Percentiles rank a stretch among this genome's conserved stretches.
These are phyloP conservation scores for Phytophthora sojae DNA, from an alignment of 352 stramenopile genomes.

Conservation along the genomic window DNA sequence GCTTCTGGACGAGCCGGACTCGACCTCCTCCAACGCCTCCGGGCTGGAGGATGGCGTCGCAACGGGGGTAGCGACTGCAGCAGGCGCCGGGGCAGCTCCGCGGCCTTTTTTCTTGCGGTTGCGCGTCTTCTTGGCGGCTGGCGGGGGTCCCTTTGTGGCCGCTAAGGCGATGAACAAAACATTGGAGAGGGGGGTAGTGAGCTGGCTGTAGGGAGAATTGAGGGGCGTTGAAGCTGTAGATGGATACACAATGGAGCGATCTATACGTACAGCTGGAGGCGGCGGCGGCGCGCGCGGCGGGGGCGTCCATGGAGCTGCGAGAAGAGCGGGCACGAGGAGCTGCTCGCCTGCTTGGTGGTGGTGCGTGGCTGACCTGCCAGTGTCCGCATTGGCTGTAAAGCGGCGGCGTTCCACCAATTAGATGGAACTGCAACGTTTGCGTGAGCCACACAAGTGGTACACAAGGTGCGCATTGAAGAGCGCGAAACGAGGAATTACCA, in stretches of 20 bases:
- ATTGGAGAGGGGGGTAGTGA: conserved; percentile 12
- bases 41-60: conserved; percentile 28
- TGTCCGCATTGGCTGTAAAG: background rate
- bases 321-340: conserved; percentile 19
- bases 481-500: too few relatives aligned
- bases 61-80: conserved; percentile 10
- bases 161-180: conserved; percentile 10
- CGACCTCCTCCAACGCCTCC: conserved; percentile 22
- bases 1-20: conserved; percentile 26
- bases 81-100: conserved; percentile 10
- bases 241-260: conserved; percentile 5
- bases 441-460: background rate
- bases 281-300: conserved; percentile 6
- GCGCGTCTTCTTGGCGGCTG: conserved; percentile 34
- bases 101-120: conserved; percentile 48
- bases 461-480: background rate
- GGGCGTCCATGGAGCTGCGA: conserved; percentile 32
- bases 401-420: background rate
- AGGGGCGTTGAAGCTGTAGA: background rate
- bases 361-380: conserved; percentile 20
- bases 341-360: background rate
- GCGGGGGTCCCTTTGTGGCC: conserved; percentile 18
- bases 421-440: conserved; percentile 17
- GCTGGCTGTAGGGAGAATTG: background rate
- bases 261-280: conserved; percentile 33